Conservation (phyloP, 495 filamentous ascomycete genomes). For the Podospora bellae-mahoneyi region DNA sequence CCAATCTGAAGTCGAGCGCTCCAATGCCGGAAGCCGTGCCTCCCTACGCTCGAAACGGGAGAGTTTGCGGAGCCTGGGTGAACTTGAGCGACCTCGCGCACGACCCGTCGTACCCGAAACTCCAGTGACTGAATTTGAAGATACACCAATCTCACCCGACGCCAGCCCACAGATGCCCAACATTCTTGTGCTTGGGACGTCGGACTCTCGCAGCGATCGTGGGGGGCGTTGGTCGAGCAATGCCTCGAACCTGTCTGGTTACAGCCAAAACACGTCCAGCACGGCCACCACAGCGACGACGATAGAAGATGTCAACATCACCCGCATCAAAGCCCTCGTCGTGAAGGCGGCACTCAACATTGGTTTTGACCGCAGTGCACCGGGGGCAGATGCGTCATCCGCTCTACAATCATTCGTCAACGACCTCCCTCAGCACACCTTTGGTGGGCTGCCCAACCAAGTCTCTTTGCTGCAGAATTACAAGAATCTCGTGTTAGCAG, state of each 20-base stretch:
- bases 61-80: constrained; percentile 39
- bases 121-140: constrained; percentile 89
- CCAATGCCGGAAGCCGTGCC: constrained; percentile 40
- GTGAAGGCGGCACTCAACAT: constrained; percentile 78
- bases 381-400: constrained; percentile 33
- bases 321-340: constrained; percentile 68
- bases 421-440: constrained; percentile 69
- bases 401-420: constrained; percentile 70
- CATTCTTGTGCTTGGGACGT: constrained; percentile 78
- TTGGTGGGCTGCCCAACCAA: constrained; percentile 69
- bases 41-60: constrained; percentile 46
- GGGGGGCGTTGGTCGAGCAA: constrained; percentile 69
- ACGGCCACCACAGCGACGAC: constrained; percentile 66
- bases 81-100: constrained; percentile 31
- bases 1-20: constrained; percentile 32
- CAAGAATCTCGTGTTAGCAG: constrained; percentile 67
- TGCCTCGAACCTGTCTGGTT: constrained; percentile 68
- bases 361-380: constrained; percentile 59
- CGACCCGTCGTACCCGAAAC: constrained; percentile 65
- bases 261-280: constrained; percentile 72
- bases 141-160: constrained; percentile 75
- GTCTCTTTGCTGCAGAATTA: constrained; percentile 68
- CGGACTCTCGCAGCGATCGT: constrained; percentile 38
- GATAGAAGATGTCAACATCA: constrained; percentile 68
- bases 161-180: constrained; percentile 71